phyloP scores from a whole-genome alignment of 2,329 filamentous ascomycete genomes.

The Paramyrothecium sp. region DNA sequence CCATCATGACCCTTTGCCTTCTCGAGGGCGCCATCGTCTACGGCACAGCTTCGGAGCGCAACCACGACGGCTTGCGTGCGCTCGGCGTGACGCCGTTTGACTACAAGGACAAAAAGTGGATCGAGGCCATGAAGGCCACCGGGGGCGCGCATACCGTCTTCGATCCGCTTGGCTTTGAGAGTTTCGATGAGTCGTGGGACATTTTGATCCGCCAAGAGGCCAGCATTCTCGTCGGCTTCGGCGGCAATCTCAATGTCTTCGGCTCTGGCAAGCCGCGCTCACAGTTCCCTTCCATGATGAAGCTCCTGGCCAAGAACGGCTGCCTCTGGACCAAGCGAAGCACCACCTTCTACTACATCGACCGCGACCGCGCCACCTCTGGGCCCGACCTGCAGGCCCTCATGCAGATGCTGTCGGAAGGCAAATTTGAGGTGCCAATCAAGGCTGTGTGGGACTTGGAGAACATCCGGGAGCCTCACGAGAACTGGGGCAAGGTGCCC shows the following conservation, averaged over 20 bases:
- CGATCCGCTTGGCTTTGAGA: constrained; percentile 49
- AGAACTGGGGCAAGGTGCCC: constrained; percentile 28
- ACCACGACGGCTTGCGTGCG: constrained; percentile 37
- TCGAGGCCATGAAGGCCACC: constrained; percentile 38
- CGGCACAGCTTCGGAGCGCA: constrained; percentile 45
- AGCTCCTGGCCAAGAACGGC: constrained; percentile 28
- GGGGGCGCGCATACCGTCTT: constrained; percentile 47
- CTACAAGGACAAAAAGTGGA: constrained; percentile 50
- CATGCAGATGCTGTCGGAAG: constrained; percentile 26
- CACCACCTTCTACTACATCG: constrained; percentile 34
- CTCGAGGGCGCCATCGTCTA: constrained; percentile 45
- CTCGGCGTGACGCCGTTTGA: constrained; percentile 41
- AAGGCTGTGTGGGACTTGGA: constrained; percentile 40
- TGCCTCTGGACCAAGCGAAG: constrained; percentile 23
- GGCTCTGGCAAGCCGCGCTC: constrained; percentile 27
- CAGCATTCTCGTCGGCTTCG: constrained; percentile 39
- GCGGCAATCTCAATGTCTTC: constrained; percentile 29
- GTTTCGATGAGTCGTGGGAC: constrained; percentile 46
- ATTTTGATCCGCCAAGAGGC: constrained; percentile 32
- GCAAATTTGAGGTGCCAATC: constrained; percentile 32
- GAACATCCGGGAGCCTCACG: constrained; percentile 34
- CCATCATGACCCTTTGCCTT: constrained; percentile 37
- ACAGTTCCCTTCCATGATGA: constrained; percentile 26
- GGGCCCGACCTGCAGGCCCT: constrained; percentile 25
- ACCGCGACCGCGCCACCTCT: constrained; percentile 29